These are phyloP conservation scores for Penicillium crustosum DNA, from an alignment of 2,329 filamentous ascomycete species.

Conservation along the genomic window DNA sequence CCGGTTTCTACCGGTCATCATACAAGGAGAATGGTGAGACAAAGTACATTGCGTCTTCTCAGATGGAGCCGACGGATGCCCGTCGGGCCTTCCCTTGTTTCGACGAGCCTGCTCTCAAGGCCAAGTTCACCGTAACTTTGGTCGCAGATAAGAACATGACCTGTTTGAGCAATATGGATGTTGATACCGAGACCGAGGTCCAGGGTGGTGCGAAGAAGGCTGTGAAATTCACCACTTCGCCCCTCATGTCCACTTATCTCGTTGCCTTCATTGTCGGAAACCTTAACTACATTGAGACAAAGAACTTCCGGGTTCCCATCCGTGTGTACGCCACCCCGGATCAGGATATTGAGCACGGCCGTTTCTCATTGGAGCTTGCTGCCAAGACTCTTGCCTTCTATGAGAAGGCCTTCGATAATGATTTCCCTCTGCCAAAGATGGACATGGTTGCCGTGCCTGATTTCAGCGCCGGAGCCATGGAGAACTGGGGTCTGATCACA, in stretches of 20 bases:
- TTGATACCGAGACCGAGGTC: conserved; percentile 75
- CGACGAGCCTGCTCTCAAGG: conserved; percentile 92
- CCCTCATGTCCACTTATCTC: conserved; percentile 94
- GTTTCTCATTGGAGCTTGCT: conserved; percentile 85
- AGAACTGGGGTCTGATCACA: conserved; percentile 96
- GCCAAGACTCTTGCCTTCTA: conserved; percentile 91
- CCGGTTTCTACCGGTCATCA: conserved; percentile 93
- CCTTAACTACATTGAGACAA: conserved; percentile 90
- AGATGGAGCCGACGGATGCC: conserved; percentile 96
- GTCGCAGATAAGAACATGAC: conserved; percentile 88
- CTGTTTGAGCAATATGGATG: conserved; percentile 96
- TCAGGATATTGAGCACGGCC: conserved; percentile 84
- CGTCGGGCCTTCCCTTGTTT: conserved; percentile 93
- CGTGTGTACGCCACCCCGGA: conserved; percentile 92
- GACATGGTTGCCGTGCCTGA: conserved; percentile 96
- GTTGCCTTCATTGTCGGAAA: conserved; percentile 92
- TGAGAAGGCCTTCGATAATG: conserved; percentile 86
- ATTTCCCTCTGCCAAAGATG: conserved; percentile 90
- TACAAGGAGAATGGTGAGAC: conserved; percentile 84
- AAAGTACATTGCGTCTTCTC: conserved; percentile 82
- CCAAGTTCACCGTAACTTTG: conserved; percentile 85
- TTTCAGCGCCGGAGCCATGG: conserved; percentile 94
- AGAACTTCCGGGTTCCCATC: conserved; percentile 85
- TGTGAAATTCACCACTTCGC: conserved; percentile 88
- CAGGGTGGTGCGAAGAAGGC: conserved; percentile 71